A percentile compares a stretch with the other conserved stretches of the same genome.
Conservation (phyloP, 1,139 yeast species). For the Casaregolazyma lundiana region DNA sequence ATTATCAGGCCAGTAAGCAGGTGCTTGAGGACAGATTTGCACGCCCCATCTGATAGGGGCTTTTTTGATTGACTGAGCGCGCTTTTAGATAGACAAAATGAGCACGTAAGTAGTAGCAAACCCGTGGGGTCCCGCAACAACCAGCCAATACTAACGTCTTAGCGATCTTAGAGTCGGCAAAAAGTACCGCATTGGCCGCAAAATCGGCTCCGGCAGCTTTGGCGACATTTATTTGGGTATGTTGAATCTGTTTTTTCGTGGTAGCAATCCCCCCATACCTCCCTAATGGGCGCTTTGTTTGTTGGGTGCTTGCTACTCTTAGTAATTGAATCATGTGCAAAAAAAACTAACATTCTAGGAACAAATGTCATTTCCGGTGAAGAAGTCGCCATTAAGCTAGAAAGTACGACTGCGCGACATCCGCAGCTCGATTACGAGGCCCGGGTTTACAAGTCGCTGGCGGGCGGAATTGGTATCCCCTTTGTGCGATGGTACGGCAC, state of each 20-base stretch:
- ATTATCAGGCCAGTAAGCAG: background rate
- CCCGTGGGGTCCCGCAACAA: background rate
- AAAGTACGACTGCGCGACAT: conserved; percentile 84
- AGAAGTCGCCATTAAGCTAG: conserved; percentile 94
- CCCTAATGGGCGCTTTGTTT: background rate
- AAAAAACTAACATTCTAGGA: conserved; percentile 31
- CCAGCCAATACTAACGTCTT: conserved; percentile 1
- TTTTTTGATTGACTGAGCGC: background rate
- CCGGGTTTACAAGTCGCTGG: conserved; percentile 84
- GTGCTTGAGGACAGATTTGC: background rate
- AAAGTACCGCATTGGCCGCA: conserved; percentile 90
- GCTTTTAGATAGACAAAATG: background rate
- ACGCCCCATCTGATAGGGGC: background rate
- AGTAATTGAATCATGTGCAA: too few relatives aligned
- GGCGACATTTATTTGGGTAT: conserved; percentile 88
- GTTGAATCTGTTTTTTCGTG: conserved; percentile 10
- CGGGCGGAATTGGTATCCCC: conserved; percentile 97
- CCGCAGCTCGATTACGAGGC: conserved; percentile 98
- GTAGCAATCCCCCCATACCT: background rate
- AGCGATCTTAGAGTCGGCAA: conserved; percentile 82
- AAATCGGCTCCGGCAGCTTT: conserved; percentile 95
- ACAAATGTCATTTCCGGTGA: conserved; percentile 94
- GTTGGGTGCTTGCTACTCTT: background rate
- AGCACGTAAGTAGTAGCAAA: conserved; percentile 1
- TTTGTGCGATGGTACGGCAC: conserved; percentile 97